Base-by-base conservation (phyloP, 2,329 filamentous ascomycete genomes). In the Chaetomiaceae sp. region DNA sequence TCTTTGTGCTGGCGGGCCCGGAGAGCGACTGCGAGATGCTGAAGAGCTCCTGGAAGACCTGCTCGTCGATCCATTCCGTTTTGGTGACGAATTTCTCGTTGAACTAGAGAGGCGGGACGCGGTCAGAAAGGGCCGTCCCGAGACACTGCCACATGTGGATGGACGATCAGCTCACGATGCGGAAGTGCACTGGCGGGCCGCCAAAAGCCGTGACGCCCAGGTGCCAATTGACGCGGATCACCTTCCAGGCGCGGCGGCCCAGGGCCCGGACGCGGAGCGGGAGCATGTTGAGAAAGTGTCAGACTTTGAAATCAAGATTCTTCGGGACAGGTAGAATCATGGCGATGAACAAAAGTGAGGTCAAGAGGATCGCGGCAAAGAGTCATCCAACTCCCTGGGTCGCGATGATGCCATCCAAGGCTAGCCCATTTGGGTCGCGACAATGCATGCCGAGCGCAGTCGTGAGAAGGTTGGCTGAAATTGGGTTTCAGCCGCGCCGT, bases 1-100 rank as follows among this genome's bases (percentile, higher is more conserved):
- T 85, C 64, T 89, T 89, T 1, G 86, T 89, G 57, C 81, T 85
- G 0, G 61, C 85, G 0, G 86, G 87, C 0, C 86, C 86, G 0
- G 82, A 83, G 2, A 89, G 72, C 1, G 82, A 82, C 68, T 89
- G 85, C 17, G 78, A 81, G 42, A 89, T 70, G 23, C 82, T 84
- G 66, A 90, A 89, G 0, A 89, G 75, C 63, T 89, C 86, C 66
- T 87, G 83, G 67, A 44, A 44, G 20, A 83, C 77, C 61, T 87
- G 82, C 50, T 89, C 84, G 65, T 88, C 83, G 23, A 89, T 76
- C 86, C 86, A 89, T 63, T 72, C 67, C 34, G 77, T 66, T 43
- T 79, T 77, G 1, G 76, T 72, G 0, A 88, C 82, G 62, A 87
- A 89, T 37, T 79, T 75, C 33, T 76, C 70, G 60, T 84, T 76